Evolutionary conservation across 2,329 filamentous ascomycete species (phyloP), one percentile per base, ranked within the genome.

Genomic region (Catunica adiposa): DNA sequence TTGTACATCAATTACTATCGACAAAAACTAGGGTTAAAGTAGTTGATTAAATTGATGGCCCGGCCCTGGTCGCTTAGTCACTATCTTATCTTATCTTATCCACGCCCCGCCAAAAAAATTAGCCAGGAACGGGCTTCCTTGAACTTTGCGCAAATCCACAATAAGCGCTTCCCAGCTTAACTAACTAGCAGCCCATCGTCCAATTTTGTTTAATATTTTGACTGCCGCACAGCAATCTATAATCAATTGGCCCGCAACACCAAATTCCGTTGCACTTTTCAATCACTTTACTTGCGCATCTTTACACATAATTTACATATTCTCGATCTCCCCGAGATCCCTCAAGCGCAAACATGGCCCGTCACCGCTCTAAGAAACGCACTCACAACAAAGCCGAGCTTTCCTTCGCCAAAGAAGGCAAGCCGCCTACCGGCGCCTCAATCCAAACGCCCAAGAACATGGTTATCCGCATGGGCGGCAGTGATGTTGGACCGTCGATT

Each of bases 401-500:
- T 62, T 77, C 78, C 54, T 78, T 78, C 63, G 68, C 73, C 60
- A 71, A 76, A 63, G 63, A 73, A 63, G 62, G 71, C 60, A 61
- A 73, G 64, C 76, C 77, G 60, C 72, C 75, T 46, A 76, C 79
- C 57, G 80, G 82, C 68, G 77, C 79, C 58, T 77, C 81, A 23
- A 75, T 77, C 54, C 80, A 82, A 61, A 77, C 82, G 53, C 92
- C 92, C 34, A 96, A 96, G 76, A 94, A 85, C 67, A 96, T 98
- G 90, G 90, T 98, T 58, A 95, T 98, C 69, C 86, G 92, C 62
- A 89, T 96, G 64, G 92, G 92, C 63, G 90, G 89, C 63, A 86
- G 89, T 64, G 87, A 96, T 66, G 88, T 98, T 54, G 92, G 92
- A 57, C 80, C 87, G 58, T 94, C 86, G 67, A 79, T 98, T 63